Base-by-base conservation (phyloP, 768 basidiomycete genomes). In the Serendipita sp. region DNA sequence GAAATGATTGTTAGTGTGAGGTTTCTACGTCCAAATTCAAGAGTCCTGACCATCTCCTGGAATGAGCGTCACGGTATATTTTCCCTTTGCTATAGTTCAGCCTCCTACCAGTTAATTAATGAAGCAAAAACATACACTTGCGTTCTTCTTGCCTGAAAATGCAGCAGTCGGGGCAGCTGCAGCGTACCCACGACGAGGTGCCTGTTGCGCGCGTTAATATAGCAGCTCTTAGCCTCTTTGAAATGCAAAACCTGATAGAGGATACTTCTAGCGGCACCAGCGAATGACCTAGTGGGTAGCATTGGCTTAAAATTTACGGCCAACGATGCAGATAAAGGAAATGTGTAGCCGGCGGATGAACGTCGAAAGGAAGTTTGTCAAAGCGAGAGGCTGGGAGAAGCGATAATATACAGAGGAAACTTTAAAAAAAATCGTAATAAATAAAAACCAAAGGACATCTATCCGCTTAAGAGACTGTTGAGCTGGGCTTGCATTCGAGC, bases 41-140 rank as follows among this genome's bases (percentile, higher is more conserved):
- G 56, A 45, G 45, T 13, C 72, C 82, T 69, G 66, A 94, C 94
- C 94, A 73, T 97, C 95, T 73, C 95, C 95, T 36, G 95, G 92
- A 75, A 98, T 92, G 66, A 97, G 79, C 47, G 96, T 97, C 65
- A 97, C 94, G 38, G 86, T 85, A 77, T 95, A 96, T 80, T 95
- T 96, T 66, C 94, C 94, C 94, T 97, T 68, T 10, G 32, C 66
- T 64, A 30, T 38, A 67, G n/a, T 32, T 51, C 3, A 51, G 48
- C 48, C 7, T 8, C 8, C 30, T 8, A n/a, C 41, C 11, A 23
- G 13, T 46, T 46, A 18, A 46, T 34, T 56, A 48, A 54, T n/a
- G 18, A 51, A 18, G 48, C n/a, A 32, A 58, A 30, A 66, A 75
- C 89, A 74, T 72, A 94, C 93, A 75, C 88, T 86, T 73, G 82